Percentiles rank a stretch among this genome's conserved stretches.
phyloP scores from a whole-genome alignment of 352 stramenopile species.

The Pythium angustatum region DNA sequence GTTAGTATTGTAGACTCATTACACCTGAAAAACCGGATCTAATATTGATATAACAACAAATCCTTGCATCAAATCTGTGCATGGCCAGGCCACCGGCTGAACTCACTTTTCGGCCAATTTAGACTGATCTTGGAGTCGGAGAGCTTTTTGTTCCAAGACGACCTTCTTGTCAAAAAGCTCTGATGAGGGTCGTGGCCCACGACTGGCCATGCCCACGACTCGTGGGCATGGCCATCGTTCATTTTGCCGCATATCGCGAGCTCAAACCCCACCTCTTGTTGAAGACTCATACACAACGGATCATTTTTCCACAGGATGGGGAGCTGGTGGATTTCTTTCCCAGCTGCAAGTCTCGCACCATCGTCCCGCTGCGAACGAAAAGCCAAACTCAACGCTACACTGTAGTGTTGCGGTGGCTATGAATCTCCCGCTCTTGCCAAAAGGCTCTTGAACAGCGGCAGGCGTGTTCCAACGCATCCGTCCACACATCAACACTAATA shows the following conservation, averaged over 20 bases:
- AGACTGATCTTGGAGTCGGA: conserved; percentile 7
- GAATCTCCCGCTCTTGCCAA: no score
- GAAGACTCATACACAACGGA: no score
- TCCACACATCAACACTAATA: conserved; percentile 3
- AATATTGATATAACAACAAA: conserved; percentile 22
- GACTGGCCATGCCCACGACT: not conserved
- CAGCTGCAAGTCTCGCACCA: no score
- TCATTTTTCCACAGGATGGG: not conserved
- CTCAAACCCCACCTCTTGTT: no score
- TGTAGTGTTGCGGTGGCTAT: no score
- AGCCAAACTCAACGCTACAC: no score
- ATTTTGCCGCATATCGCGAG: no score
- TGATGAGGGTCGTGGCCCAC: no score
- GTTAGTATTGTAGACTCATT: conserved; percentile 10
- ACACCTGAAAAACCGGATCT: not conserved
- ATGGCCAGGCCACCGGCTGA: conserved; percentile 26
- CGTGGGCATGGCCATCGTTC: not conserved
- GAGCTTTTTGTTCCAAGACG: conserved; percentile 2
- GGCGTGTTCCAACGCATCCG: no score
- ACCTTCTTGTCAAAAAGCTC: no score
- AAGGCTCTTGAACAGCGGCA: no score
- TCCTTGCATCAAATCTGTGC: conserved; percentile 30
- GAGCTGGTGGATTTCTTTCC: not conserved
- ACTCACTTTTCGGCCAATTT: conserved; percentile 25
- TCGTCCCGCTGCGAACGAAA: no score